phyloP scores from a whole-genome alignment of 768 basidiomycete species.

The Butyriboletus loyo region DNA sequence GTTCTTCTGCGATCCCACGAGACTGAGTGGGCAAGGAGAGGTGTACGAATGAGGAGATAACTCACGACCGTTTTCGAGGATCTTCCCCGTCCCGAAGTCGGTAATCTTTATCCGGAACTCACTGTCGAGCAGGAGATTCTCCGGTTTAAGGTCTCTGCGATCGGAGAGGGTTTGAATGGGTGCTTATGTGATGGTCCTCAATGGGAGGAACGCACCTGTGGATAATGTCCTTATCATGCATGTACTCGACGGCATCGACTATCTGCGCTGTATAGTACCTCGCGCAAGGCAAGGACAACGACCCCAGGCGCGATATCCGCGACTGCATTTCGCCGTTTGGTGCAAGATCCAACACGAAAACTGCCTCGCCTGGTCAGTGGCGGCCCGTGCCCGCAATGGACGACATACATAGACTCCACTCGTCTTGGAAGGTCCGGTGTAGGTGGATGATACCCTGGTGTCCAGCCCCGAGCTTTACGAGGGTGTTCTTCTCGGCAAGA shows the following conservation, averaged over 20 bases:
- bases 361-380: slow-evolving; percentile 36
- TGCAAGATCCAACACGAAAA: slow-evolving; percentile 77
- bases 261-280: slow-evolving; percentile 89
- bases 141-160: slow-evolving; percentile 72
- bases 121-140: slow-evolving; percentile 87
- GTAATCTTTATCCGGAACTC: slow-evolving; percentile 90
- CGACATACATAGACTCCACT: slow-evolving; percentile 75
- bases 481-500: slow-evolving; percentile 75
- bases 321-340: slow-evolving; percentile 76
- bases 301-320: slow-evolving; percentile 75
- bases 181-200: slow-evolving; percentile 9
- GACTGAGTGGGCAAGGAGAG: slow-evolving; percentile 1
- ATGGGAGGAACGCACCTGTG: slow-evolving; percentile 55
- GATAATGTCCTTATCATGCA: slow-evolving; percentile 87
- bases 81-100: slow-evolving; percentile 93
- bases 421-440: slow-evolving; percentile 84
- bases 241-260: slow-evolving; percentile 83
- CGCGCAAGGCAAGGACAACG: slow-evolving; percentile 72
- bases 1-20: slow-evolving; percentile 39
- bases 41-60: not conserved
- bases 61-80: slow-evolving; percentile 57
- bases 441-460: slow-evolving; percentile 83
- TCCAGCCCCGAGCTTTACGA: slow-evolving; percentile 58
- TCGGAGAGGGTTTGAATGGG: not conserved
- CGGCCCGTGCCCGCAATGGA: not conserved